Percentiles rank a stretch among this genome's conserved stretches.
Conservation (phyloP, 306 rosid genomes). For the Dalbergia cultrata region DNA sequence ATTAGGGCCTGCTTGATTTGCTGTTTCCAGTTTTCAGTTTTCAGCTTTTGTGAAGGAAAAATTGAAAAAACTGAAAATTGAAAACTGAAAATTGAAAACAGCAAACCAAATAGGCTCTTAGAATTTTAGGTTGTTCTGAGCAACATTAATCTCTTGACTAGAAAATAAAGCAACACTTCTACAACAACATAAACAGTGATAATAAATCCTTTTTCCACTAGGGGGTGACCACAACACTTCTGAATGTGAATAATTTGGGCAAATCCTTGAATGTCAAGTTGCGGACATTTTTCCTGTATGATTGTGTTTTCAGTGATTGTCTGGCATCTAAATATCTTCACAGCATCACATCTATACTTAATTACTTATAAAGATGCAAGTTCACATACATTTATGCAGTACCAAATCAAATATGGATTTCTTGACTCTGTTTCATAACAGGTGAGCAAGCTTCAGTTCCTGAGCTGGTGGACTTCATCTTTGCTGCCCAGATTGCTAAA, state of each 20-base stretch:
- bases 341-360: constrained; percentile 7
- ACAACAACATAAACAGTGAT: neutral
- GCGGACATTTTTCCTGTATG: neutral
- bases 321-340: constrained; percentile 33
- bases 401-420: constrained; percentile 26
- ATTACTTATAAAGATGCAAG: constrained; percentile 7
- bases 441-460: constrained; percentile 76
- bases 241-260: constrained; percentile 25
- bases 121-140: constrained; percentile 12
- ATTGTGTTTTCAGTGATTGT: constrained; percentile 27
- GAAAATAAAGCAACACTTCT: neutral
- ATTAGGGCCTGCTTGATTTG: no score
- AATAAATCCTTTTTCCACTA: neutral
- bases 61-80: no score
- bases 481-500: constrained; percentile 84
- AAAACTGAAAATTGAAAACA: no score
- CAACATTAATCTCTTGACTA: neutral
- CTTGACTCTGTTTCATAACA: constrained; percentile 50
- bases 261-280: constrained; percentile 17
- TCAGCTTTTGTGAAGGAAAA: no score
- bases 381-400: constrained; percentile 18
- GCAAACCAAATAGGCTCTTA: no score
- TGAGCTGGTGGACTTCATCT: constrained; percentile 83
- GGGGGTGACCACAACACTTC: neutral
- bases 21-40: no score